A percentile compares a stretch with the other conserved stretches of the same genome.
phyloP scores from a whole-genome alignment of 2,329 filamentous ascomycete species.

The Monilinia fructigena region DNA sequence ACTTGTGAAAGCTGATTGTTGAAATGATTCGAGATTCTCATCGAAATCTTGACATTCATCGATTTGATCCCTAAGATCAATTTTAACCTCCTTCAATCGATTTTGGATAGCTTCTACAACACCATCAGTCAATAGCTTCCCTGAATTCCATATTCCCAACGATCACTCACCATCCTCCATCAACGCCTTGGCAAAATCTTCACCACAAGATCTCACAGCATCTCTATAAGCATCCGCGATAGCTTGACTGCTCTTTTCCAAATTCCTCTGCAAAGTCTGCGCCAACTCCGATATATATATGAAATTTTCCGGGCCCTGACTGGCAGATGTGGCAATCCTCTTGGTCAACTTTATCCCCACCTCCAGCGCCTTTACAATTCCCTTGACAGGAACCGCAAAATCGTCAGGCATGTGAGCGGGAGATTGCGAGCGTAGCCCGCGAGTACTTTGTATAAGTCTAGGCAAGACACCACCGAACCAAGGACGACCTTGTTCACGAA shows the following conservation, averaged over 20 bases:
- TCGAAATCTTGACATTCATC: slow-evolving; percentile 36
- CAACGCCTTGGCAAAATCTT: slow-evolving; percentile 33
- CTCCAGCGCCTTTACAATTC: slow-evolving; percentile 37
- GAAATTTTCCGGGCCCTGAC: slow-evolving; percentile 27
- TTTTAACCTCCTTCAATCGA: slow-evolving; percentile 35
- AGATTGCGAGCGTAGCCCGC: slow-evolving; percentile 12
- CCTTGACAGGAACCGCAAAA: slow-evolving; percentile 35
- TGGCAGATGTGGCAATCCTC: slow-evolving; percentile 32
- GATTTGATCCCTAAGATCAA: slow-evolving; percentile 36
- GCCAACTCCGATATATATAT: slow-evolving; percentile 36
- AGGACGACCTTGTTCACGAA: slow-evolving; percentile 5
- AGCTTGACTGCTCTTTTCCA: slow-evolving; percentile 31
- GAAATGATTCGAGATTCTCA: slow-evolving; percentile 35
- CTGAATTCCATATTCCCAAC: not conserved
- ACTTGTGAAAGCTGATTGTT: slow-evolving; percentile 29
- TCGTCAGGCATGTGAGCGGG: slow-evolving; percentile 27
- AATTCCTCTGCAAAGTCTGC: slow-evolving; percentile 30
- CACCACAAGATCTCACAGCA: slow-evolving; percentile 30
- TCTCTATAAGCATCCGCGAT: slow-evolving; percentile 35
- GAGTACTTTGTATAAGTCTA: not conserved
- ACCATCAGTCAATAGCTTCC: slow-evolving; percentile 20
- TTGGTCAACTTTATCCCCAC: slow-evolving; percentile 35
- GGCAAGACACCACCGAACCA: not conserved
- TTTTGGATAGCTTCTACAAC: slow-evolving; percentile 31
- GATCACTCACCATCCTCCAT: slow-evolving; percentile 35